phyloP scores from a whole-genome alignment of 2,329 filamentous ascomycete genomes.

The Fusarium neocosmosporiellum region DNA sequence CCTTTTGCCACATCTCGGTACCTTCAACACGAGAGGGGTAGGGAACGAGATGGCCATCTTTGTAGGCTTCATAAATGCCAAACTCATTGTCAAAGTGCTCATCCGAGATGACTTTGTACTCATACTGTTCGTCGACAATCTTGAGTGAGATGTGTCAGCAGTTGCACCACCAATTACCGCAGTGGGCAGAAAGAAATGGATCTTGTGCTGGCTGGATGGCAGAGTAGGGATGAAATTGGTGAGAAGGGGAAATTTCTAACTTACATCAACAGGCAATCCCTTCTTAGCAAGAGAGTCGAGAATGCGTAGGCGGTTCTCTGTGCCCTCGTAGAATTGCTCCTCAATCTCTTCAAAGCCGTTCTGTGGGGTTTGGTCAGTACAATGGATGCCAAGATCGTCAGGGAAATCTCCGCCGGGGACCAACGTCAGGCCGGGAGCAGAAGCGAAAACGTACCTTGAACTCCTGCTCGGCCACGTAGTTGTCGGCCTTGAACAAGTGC shows the following conservation, averaged over 20 bases:
- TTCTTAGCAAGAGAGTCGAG: constrained; percentile 57
- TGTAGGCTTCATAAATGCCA: constrained; percentile 55
- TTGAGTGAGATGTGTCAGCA: constrained; percentile 40
- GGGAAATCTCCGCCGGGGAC: constrained; percentile 34
- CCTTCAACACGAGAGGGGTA: constrained; percentile 57
- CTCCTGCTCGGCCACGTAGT: constrained; percentile 49
- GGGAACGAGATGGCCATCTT: constrained; percentile 57
- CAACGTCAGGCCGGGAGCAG: constrained; percentile 31
- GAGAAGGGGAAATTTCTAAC: constrained; percentile 40
- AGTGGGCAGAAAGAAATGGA: constrained; percentile 32
- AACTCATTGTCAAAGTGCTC: constrained; percentile 57
- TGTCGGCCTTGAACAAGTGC: constrained; percentile 49
- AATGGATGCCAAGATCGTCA: constrained; percentile 30
- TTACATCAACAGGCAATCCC: constrained; percentile 61
- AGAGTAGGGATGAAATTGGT: constrained; percentile 18
- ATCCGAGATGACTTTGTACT: constrained; percentile 58
- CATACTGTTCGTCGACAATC: constrained; percentile 58
- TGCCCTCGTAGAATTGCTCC: constrained; percentile 57
- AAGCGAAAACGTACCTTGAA: constrained; percentile 51
- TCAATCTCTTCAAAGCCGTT: constrained; percentile 53
- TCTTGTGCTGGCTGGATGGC: constrained; percentile 27
- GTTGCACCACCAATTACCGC: constrained; percentile 17
- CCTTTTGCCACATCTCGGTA: constrained; percentile 55
- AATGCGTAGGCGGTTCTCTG: constrained; percentile 59
- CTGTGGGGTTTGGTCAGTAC: constrained; percentile 42